Percentiles rank a stretch among this genome's conserved stretches.
Conservation (phyloP, 2,329 filamentous ascomycete genomes). For the Boeremia lycopersici region DNA sequence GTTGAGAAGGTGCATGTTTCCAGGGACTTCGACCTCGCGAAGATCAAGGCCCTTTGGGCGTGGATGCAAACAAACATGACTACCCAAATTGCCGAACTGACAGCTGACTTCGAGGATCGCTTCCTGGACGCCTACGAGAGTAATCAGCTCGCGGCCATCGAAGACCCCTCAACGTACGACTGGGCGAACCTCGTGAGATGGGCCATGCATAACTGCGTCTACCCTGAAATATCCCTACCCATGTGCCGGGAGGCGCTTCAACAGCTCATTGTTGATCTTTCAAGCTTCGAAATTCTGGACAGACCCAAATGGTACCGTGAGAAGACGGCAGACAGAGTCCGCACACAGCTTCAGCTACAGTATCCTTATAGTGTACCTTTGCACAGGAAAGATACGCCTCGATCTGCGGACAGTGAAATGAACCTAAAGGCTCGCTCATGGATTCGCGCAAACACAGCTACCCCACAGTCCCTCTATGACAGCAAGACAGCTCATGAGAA, state of each 20-base stretch:
- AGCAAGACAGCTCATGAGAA: conserved; percentile 49
- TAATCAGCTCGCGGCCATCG: conserved; percentile 64
- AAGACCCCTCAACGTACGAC: conserved; percentile 68
- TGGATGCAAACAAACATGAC: conserved; percentile 43
- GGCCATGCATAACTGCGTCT: conserved; percentile 59
- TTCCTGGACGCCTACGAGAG: conserved; percentile 71
- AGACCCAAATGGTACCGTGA: conserved; percentile 35
- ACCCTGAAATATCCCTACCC: conserved; percentile 35
- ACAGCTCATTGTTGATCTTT: conserved; percentile 35
- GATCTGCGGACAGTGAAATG: conserved; percentile 12
- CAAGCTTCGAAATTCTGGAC: conserved; percentile 34
- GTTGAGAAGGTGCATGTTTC: conserved; percentile 49
- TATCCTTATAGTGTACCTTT: conserved; percentile 34
- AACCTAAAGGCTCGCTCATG: conserved; percentile 49
- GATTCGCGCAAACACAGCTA: conserved; percentile 54
- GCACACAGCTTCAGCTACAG: conserved; percentile 34
- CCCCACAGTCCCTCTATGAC: conserved; percentile 49
- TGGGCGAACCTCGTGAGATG: conserved; percentile 71
- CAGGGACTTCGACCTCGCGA: conserved; percentile 39
- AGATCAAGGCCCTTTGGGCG: conserved; percentile 47
- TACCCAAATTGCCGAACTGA: conserved; percentile 61
- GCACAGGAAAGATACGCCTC: conserved; percentile 14
- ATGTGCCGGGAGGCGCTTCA: conserved; percentile 25
- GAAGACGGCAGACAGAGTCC: conserved; percentile 28
- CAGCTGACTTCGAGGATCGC: conserved; percentile 66